These are phyloP conservation scores for Starmerella cellae DNA, from an alignment of 805 yeast species.

Conservation along the genomic window DNA sequence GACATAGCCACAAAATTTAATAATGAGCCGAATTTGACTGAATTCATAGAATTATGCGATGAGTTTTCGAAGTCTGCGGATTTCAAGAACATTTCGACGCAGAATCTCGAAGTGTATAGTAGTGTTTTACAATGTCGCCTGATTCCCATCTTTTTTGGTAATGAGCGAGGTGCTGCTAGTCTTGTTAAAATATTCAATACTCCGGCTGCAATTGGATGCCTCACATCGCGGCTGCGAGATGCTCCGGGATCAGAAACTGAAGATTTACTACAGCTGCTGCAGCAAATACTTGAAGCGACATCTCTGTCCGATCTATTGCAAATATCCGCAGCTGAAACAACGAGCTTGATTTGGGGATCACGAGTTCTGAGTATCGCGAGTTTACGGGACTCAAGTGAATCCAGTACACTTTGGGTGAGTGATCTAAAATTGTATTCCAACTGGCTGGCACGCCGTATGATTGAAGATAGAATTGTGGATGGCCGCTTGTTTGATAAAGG, in stretches of 20 bases:
- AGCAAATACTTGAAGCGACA: background rate
- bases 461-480: slow-evolving; percentile 1
- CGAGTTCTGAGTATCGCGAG: slow-evolving; percentile 7
- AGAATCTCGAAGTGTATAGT: slow-evolving; percentile 9
- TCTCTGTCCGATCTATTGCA: background rate
- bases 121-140: slow-evolving; percentile 4
- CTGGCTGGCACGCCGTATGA: slow-evolving; percentile 20
- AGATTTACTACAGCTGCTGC: slow-evolving; percentile 3
- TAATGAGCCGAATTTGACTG: slow-evolving; percentile 1
- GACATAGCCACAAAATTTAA: background rate
- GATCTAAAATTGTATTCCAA: slow-evolving; percentile 13
- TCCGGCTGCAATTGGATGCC: slow-evolving; percentile 10
- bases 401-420: slow-evolving; percentile 16
- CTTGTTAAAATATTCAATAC: slow-evolving; percentile 5
- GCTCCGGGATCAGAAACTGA: slow-evolving; percentile 3
- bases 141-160: slow-evolving; percentile 1
- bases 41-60: background rate
- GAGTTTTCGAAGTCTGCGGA: background rate
- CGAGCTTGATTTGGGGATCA: slow-evolving; percentile 14
- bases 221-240: slow-evolving; percentile 5
- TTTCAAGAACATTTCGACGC: background rate
- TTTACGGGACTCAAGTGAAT: background rate
- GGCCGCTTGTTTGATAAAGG: slow-evolving; percentile 16
- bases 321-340: background rate
- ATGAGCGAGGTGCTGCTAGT: background rate